Base-by-base conservation (phyloP, 2,329 filamentous ascomycete genomes). In the Falciphora oryzae region DNA sequence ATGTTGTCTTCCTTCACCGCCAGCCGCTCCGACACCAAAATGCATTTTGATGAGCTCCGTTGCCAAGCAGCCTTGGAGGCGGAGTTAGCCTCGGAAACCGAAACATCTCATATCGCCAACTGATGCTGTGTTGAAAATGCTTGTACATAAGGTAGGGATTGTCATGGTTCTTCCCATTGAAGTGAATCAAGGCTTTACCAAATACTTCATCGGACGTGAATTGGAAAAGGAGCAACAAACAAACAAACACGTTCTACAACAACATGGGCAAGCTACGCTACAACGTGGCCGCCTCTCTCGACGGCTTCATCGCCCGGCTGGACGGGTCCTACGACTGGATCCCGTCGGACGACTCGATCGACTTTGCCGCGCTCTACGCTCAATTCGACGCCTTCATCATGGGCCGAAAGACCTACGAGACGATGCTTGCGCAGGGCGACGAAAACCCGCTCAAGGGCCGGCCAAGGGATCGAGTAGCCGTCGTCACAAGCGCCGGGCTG, bases 401-500 rank as follows among this genome's bases (percentile, higher is more conserved):
- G 74, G 75, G 75, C 2, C 74, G 75, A 27, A 75, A 72, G 64
- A 76, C 75, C 0, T 77, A 75, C 64, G 67, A 77, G 25, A 67
- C 68, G 11, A 72, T 77, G 65, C 65, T 28, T 13, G 57, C 57
- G 25, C 57, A 59, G 57, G 57, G 57, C 13, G 57, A 59, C 57
- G 8, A 59, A 57, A 72, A 73, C 25, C 73, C 69, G 0, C 65
- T 77, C 0, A 58, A 57, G 1, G 68, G 65, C 0, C 59, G 62
- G 8, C 31, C 69, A 0, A 70, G 66, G 38, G 65, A 70, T 7
- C 70, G 61, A 4, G 65, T 77, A n/a, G 59, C 75, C 10, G 74
- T 77, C 14, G 65, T 73, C 18, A 75, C 72, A 29, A 65, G 63
- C 1, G 65, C 65, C 72, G 66, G 66, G 66, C 18, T 60, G n/a